phyloP scores from a whole-genome alignment of 1,284 basidiomycete species.

The Boletus mariae region DNA sequence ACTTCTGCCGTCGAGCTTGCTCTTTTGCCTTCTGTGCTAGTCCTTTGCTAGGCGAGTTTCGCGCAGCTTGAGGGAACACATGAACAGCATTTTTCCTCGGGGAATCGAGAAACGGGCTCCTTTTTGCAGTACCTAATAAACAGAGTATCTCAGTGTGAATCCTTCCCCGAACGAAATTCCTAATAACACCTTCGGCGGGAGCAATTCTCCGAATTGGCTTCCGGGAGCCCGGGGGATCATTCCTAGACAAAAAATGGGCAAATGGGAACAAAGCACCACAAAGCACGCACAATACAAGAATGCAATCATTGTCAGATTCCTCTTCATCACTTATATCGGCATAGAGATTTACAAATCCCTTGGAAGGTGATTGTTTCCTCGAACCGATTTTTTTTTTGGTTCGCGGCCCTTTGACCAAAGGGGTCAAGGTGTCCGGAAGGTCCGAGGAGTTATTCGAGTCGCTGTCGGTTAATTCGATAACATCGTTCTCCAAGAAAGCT shows the following conservation, averaged over 20 bases:
- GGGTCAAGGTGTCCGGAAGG: conserved; percentile 26
- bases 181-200: conserved; percentile 13
- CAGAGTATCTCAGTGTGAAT: too few species aligned
- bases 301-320: conserved; percentile 39
- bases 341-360: conserved; percentile 27
- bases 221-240: conserved; percentile 46
- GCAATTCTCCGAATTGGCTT: conserved; percentile 39
- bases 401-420: conserved; percentile 19
- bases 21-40: conserved; percentile 41
- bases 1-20: conserved; percentile 44
- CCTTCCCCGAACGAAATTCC: background rate
- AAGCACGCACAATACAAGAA: conserved; percentile 45
- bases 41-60: conserved; percentile 29
- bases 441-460: conserved; percentile 20
- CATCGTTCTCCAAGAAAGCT: conserved; percentile 7
- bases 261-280: background rate
- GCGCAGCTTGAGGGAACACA: conserved; percentile 10
- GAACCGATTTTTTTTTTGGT: conserved; percentile 2
- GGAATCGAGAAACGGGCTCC: conserved; percentile 8
- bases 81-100: conserved; percentile 11
- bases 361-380: conserved; percentile 5
- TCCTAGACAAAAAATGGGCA: conserved; percentile 10
- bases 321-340: conserved; percentile 30
- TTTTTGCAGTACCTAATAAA: background rate
- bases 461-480: conserved; percentile 34